Evolutionary conservation across 192 early-diverging fungal species (phyloP).

Genomic region (Entomortierella chlamydospora): DNA sequence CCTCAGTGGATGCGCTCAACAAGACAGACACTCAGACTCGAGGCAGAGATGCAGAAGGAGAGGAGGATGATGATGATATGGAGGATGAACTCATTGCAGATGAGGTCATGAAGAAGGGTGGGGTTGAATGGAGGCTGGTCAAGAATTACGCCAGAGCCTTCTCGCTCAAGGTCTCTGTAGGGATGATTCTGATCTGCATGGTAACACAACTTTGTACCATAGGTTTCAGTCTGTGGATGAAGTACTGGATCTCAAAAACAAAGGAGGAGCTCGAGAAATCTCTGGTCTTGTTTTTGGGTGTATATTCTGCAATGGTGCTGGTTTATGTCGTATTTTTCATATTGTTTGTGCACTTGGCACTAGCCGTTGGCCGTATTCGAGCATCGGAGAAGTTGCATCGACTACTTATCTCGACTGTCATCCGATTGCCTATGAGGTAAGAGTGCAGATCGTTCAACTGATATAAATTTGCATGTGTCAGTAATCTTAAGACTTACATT

Average conservation of each 20-base stretch:
- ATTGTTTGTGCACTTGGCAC: conserved; percentile 13
- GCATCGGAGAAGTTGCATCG: conserved; percentile 41
- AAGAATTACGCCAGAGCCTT: conserved; percentile 33
- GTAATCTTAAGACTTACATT: no score
- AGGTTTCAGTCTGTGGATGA: conserved; percentile 30
- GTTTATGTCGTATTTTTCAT: conserved; percentile 18
- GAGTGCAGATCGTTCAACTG: no score
- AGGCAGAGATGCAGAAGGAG: neutral
- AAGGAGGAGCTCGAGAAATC: conserved; percentile 29
- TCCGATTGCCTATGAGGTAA: conserved; percentile 68
- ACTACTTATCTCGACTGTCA: conserved; percentile 40
- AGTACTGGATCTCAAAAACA: conserved; percentile 39
- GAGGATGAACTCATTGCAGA: conserved; percentile 41
- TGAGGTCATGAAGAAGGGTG: conserved; percentile 44
- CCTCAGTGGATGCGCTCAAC: neutral
- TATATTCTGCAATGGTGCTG: conserved; percentile 9
- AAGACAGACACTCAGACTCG: no score
- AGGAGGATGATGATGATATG: conserved; percentile 21
- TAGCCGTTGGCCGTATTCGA: conserved; percentile 30
- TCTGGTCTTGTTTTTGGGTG: conserved; percentile 25
- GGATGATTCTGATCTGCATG: neutral
- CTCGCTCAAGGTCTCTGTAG: neutral
- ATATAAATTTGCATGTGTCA: no score
- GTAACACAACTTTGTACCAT: conserved; percentile 8
- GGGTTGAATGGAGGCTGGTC: conserved; percentile 29